phyloP scores from a whole-genome alignment of 495 filamentous ascomycete species.

The Penicillium riverlandense region DNA sequence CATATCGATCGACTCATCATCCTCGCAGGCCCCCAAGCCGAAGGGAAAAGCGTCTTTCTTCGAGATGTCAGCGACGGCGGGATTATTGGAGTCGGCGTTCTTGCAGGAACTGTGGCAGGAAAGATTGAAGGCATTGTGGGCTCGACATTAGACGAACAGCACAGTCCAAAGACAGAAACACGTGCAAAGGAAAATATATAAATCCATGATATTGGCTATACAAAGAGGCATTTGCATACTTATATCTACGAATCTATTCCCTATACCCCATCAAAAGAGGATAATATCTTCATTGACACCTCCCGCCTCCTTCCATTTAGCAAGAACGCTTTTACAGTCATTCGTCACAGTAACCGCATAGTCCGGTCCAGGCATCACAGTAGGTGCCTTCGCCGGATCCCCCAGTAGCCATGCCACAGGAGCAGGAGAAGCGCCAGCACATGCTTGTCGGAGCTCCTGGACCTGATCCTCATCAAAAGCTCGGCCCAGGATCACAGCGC shows the following conservation, averaged over 20 bases:
- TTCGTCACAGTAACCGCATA: conserved; percentile 6
- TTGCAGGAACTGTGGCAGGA: conserved; percentile 43
- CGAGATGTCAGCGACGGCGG: conserved; percentile 62
- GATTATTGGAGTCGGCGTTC: conserved; percentile 61
- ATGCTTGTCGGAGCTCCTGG: conserved; percentile 3
- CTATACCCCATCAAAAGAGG: conserved; percentile 2
- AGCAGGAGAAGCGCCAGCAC: not conserved
- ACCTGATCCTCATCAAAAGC: conserved; percentile 14
- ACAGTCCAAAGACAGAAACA: not conserved
- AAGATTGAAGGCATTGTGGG: conserved; percentile 24
- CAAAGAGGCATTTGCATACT: no score
- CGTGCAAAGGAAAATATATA: no score
- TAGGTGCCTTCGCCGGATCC: conserved; percentile 5
- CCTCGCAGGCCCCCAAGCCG: conserved; percentile 37
- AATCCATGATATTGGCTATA: no score
- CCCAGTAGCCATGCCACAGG: conserved; percentile 12
- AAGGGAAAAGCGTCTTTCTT: conserved; percentile 49
- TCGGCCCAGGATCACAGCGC: conserved; percentile 27
- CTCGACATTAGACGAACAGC: conserved; percentile 10
- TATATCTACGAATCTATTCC: not conserved
- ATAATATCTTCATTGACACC: conserved; percentile 8
- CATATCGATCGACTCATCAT: conserved; percentile 54
- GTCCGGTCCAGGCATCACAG: conserved; percentile 5
- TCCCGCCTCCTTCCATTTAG: conserved; percentile 9
- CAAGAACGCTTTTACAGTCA: not conserved